Percentiles rank a stretch among this genome's conserved stretches.
Evolutionary conservation across 1,284 basidiomycete species (phyloP).

Genomic region (Malassezia nana): DNA sequence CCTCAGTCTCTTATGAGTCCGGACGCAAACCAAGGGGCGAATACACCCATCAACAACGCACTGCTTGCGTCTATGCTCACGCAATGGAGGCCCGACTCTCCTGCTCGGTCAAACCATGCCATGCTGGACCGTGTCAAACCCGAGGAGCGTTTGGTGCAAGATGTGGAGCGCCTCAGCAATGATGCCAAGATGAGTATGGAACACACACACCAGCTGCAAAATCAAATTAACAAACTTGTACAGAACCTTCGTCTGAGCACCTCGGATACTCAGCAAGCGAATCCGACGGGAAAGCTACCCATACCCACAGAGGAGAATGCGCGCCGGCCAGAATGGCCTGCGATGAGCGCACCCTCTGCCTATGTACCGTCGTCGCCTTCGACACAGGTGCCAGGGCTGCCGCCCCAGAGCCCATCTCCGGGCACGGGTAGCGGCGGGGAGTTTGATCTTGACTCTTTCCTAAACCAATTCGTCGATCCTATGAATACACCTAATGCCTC

Average conservation of each 20-base stretch:
- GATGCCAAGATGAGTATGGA: slow-evolving; percentile 59
- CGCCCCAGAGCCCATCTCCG: not conserved
- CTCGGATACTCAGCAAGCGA: not conserved
- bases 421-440: slow-evolving; percentile 7
- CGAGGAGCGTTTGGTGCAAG: slow-evolving; percentile 22
- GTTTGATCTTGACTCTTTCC: slow-evolving; percentile 39
- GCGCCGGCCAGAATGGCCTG: not conserved
- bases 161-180: slow-evolving; percentile 54
- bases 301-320: not conserved
- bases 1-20: not conserved
- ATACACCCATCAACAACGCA: not conserved
- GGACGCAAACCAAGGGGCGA: not conserved
- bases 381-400: not conserved
- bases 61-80: not conserved
- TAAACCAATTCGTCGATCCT: slow-evolving; percentile 35
- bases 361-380: not conserved
- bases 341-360: not conserved
- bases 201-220: slow-evolving; percentile 64
- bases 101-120: not conserved
- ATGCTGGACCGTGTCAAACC: not conserved
- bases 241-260: slow-evolving; percentile 58
- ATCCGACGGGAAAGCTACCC: not conserved
- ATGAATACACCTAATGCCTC: slow-evolving; percentile 2
- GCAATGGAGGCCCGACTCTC: not conserved
- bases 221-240: slow-evolving; percentile 64